Evolutionary conservation across 495 filamentous ascomycete genomes (phyloP).

Genomic region (Platismatia glauca): DNA sequence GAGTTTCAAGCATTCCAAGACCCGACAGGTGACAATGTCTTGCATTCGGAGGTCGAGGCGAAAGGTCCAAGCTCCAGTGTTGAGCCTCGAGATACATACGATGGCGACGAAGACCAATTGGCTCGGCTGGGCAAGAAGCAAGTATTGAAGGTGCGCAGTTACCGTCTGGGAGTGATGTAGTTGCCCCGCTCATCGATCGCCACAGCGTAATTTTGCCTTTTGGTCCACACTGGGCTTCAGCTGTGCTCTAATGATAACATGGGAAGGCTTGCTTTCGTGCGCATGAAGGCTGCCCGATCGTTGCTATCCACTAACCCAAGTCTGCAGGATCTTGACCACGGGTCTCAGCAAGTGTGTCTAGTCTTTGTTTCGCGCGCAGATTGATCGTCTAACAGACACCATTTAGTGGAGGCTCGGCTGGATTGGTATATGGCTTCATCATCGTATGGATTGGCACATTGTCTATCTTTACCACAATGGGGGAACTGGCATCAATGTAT

Average conservation of each 20-base stretch:
- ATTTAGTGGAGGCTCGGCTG: constrained; percentile 42
- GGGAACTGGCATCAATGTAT: constrained; percentile 39
- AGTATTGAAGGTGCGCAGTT: background rate
- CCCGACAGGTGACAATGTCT: background rate
- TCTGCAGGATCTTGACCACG: constrained; percentile 9
- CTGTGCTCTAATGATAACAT: constrained; percentile 35
- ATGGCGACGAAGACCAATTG: background rate
- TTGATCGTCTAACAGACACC: background rate
- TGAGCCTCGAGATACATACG: background rate
- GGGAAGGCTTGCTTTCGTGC: constrained; percentile 33
- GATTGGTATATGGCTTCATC: constrained; percentile 44
- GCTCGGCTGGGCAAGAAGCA: background rate
- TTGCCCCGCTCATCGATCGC: background rate
- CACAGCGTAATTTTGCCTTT: constrained; percentile 35
- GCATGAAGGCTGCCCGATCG: background rate
- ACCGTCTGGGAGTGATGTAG: background rate
- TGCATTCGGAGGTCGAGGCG: background rate
- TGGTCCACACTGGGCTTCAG: constrained; percentile 40
- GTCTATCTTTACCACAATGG: constrained; percentile 29
- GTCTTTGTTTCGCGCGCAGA: too few species aligned
- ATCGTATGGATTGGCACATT: constrained; percentile 39
- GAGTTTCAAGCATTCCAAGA: background rate
- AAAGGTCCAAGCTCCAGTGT: background rate
- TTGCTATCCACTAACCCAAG: background rate
- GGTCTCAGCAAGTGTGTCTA: constrained; percentile 17